Evolutionary conservation across 2,329 filamentous ascomycete genomes (phyloP).

Genomic region (Phaeosphaeria sp.): DNA sequence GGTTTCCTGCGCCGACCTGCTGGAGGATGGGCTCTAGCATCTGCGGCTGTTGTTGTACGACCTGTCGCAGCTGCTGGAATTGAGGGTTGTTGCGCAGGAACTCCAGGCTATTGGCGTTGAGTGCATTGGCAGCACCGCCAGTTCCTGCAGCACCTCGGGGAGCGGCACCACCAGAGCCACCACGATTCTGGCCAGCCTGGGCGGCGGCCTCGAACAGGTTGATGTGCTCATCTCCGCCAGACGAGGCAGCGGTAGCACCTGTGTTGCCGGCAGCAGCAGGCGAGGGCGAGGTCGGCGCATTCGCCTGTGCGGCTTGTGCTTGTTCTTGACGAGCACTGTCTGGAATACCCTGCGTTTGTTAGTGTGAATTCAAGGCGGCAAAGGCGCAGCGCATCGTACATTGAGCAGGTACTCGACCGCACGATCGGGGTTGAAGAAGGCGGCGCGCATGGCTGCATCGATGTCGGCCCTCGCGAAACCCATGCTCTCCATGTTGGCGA

Average conservation of each 20-base stretch:
- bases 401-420: conserved; percentile 95
- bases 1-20: conserved; percentile 93
- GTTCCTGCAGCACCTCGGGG: conserved; percentile 57
- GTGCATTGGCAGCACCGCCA: conserved; percentile 53
- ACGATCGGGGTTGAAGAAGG: conserved; percentile 95
- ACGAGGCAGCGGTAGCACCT: conserved; percentile 35
- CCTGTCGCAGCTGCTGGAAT: conserved; percentile 95
- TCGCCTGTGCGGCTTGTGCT: conserved; percentile 51
- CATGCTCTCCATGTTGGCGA: conserved; percentile 96
- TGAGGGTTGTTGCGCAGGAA: conserved; percentile 95
- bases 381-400: conserved; percentile 59
- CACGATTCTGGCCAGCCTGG: conserved; percentile 67
- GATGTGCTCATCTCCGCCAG: conserved; percentile 69
- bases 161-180: conserved; percentile 47
- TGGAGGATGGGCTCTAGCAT: conserved; percentile 99
- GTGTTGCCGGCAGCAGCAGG: conserved; percentile 57
- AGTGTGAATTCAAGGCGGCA: conserved; percentile 19
- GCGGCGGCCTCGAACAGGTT: conserved; percentile 95
- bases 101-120: conserved; percentile 79
- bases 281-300: conserved; percentile 49
- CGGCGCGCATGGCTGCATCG: conserved; percentile 92
- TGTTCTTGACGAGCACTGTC: conserved; percentile 78
- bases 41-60: conserved; percentile 95
- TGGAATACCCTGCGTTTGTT: conserved; percentile 76
- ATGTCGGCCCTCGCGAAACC: conserved; percentile 89